Evolutionary conservation across 108 stramenopile genomes (phyloP).

Genomic region (Bacterosira constricta): DNA sequence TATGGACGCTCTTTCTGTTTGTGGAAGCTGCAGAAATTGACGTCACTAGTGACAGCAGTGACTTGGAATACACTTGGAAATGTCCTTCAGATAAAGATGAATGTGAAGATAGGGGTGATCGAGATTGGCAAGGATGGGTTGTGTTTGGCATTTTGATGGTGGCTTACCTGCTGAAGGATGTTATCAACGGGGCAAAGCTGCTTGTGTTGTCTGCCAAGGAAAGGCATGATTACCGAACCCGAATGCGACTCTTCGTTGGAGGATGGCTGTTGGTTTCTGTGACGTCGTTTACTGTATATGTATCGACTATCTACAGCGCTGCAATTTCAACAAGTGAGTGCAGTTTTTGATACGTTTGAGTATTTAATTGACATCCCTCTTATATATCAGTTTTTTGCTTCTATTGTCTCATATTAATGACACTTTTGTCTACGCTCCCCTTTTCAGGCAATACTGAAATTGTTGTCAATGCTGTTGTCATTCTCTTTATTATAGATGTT

Average conservation of each 20-base stretch:
- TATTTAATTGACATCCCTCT: neutral
- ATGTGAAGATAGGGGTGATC: conserved; percentile 14
- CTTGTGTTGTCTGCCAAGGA: neutral
- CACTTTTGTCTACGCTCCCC: too few relatives aligned
- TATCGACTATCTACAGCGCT: conserved; percentile 15
- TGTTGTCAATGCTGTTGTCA: conserved; percentile 26
- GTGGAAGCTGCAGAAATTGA: conserved; percentile 16
- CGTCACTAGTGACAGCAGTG: conserved; percentile 10
- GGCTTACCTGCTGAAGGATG: conserved; percentile 8
- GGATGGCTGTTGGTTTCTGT: conserved; percentile 3
- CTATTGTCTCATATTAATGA: neutral
- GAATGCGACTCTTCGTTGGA: neutral
- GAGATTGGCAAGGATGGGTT: conserved; percentile 7
- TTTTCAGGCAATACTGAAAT: conserved; percentile 17
- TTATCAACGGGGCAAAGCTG: conserved; percentile 14
- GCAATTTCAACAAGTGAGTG: too few relatives aligned
- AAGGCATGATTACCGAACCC: neutral
- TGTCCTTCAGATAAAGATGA: conserved; percentile 15
- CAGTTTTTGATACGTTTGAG: too few relatives aligned
- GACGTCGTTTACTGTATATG: conserved; percentile 11
- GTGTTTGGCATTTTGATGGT: conserved; percentile 12
- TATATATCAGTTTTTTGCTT: neutral
- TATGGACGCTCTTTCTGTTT: conserved; percentile 3
- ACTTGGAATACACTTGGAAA: conserved; percentile 20
- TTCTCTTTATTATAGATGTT: conserved; percentile 18